Conservation (phyloP, 805 yeast species). For the Ogataea philodendri region DNA sequence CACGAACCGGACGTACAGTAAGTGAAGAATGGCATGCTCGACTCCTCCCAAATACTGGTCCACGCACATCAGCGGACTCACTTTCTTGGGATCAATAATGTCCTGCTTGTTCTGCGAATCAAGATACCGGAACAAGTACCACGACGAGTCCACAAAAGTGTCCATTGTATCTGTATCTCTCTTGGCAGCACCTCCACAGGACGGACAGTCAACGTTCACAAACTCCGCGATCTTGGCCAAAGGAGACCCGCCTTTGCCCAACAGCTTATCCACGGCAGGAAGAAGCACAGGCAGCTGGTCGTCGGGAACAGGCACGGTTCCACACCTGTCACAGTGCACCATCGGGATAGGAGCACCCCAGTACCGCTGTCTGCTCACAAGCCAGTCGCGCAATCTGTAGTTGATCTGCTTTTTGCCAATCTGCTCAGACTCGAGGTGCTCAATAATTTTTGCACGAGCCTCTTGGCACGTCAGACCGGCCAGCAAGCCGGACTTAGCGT, state of each 20-base stretch:
- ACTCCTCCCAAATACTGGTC: constrained; percentile 93
- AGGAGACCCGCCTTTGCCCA: constrained; percentile 63
- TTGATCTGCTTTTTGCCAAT: constrained; percentile 51
- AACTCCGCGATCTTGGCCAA: constrained; percentile 64
- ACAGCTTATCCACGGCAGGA: constrained; percentile 50
- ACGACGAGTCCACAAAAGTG: constrained; percentile 95
- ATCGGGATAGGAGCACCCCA: constrained; percentile 99
- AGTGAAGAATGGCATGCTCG: constrained; percentile 93
- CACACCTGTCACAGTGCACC: constrained; percentile 81
- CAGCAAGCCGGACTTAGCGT: constrained; percentile 45
- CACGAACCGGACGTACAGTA: constrained; percentile 82
- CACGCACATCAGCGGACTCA: constrained; percentile 66
- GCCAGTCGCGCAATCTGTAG: constrained; percentile 85
- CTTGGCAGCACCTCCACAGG: constrained; percentile 67
- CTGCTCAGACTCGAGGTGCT: constrained; percentile 19
- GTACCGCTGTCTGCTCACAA: constrained; percentile 88
- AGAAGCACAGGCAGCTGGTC: constrained; percentile 77
- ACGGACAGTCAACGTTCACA: constrained; percentile 75
- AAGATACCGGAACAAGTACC: constrained; percentile 87
- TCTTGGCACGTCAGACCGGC: constrained; percentile 47
- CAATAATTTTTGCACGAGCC: constrained; percentile 49
- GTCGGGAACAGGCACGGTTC: constrained; percentile 90
- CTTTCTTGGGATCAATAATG: constrained; percentile 55
- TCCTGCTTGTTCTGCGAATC: constrained; percentile 61
- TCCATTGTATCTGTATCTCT: constrained; percentile 99